Conservation (phyloP, 2,329 filamentous ascomycete genomes). For the Hypoxylon sp. region DNA sequence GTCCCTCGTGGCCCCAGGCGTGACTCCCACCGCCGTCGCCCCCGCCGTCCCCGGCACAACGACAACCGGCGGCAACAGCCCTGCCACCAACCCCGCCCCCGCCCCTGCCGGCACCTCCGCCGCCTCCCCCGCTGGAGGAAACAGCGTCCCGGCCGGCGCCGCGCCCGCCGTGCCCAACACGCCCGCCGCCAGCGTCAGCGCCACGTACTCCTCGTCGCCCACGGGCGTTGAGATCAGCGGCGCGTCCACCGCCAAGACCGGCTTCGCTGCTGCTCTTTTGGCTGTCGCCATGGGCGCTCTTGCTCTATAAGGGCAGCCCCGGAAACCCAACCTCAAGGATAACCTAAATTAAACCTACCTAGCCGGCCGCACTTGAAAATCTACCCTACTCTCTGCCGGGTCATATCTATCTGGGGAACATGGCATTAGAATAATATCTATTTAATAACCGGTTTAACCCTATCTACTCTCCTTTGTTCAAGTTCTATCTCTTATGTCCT, state of each 20-base stretch:
- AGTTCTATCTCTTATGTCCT: neutral
- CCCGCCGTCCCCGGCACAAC: conserved; percentile 21
- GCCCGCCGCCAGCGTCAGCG: conserved; percentile 15
- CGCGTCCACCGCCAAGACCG: conserved; percentile 2
- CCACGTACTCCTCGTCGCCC: conserved; percentile 10
- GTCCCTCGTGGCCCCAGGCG: conserved; percentile 39
- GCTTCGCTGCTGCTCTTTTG: conserved; percentile 27
- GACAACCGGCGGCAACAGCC: conserved; percentile 2
- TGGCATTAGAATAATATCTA: neutral
- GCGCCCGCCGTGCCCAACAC: conserved; percentile 6
- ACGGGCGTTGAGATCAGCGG: conserved; percentile 30
- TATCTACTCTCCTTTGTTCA: neutral
- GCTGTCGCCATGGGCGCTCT: conserved; percentile 27
- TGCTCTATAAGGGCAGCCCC: conserved; percentile 27
- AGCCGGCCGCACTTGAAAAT: neutral
- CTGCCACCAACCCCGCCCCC: neutral
- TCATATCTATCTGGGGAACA: neutral
- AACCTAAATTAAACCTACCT: neutral
- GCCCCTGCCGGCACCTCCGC: neutral
- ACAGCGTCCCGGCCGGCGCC: conserved; percentile 1
- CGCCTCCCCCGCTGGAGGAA: neutral
- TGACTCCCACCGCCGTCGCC: conserved; percentile 34
- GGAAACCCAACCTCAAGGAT: too few relatives aligned
- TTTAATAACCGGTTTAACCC: neutral
- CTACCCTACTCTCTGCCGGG: neutral